Evolutionary conservation across 257 asterid genomes (phyloP).

Genomic region (Nicotiana tomentosiformis): DNA sequence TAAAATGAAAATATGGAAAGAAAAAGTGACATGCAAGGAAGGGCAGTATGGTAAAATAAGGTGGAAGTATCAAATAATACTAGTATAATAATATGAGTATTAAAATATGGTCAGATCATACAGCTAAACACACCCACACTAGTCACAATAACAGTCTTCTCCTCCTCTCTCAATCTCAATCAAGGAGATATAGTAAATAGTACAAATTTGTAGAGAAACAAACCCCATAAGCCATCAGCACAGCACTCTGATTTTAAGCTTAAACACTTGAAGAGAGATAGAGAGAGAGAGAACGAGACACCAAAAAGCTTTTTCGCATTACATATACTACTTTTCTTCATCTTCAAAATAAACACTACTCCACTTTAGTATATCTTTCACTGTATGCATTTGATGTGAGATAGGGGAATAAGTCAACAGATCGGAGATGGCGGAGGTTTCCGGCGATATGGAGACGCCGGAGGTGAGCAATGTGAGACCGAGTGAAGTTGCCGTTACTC

Average conservation of each 20-base stretch:
- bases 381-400: conserved; percentile 25
- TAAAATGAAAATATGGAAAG: too few relatives aligned
- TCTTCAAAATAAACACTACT: not conserved
- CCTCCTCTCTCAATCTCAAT: not conserved
- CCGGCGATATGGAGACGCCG: conserved; percentile 49
- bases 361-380: not conserved
- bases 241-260: not conserved
- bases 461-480: conserved; percentile 51
- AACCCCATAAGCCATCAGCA: not conserved
- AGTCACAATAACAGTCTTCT: not conserved
- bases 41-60: too few relatives aligned
- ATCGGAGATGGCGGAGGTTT: conserved; percentile 85
- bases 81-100: too few relatives aligned
- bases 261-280: not conserved
- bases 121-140: not conserved
- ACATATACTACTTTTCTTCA: not conserved
- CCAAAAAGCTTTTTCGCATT: not conserved
- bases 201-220: not conserved
- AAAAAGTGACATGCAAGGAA: too few relatives aligned
- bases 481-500: conserved; percentile 12
- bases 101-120: not conserved
- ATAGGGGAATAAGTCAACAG: conserved; percentile 23
- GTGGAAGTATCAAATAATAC: too few relatives aligned
- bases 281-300: not conserved
- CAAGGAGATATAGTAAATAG: too few relatives aligned